Conservation (phyloP, 2,329 filamentous ascomycete genomes). For the Sporothrix pseudoabietina region DNA sequence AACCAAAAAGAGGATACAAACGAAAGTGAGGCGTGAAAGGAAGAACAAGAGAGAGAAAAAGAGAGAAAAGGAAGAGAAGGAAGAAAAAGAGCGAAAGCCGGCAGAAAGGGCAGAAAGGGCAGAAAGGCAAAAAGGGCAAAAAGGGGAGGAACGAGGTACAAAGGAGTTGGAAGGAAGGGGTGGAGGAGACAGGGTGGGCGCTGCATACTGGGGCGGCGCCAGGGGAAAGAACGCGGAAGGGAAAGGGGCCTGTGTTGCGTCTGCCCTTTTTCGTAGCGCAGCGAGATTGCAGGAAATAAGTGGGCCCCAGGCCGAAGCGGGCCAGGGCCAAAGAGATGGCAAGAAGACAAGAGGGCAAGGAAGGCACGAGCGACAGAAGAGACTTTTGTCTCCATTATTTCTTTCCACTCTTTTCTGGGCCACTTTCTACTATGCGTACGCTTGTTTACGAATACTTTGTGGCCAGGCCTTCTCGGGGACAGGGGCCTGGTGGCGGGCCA, state of each 20-base stretch:
- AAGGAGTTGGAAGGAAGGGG: conserved; percentile 6
- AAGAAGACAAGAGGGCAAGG: not conserved
- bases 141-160: conserved; percentile 5
- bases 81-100: conserved; percentile 20
- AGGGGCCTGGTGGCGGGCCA: not conserved
- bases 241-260: not conserved
- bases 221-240: not conserved
- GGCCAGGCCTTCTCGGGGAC: not conserved
- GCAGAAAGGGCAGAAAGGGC: not conserved
- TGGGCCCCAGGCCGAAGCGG: conserved; percentile 25
- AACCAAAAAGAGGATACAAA: not conserved
- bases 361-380: not conserved
- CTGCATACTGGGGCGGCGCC: not conserved
- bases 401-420: not conserved
- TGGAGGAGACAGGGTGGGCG: not conserved
- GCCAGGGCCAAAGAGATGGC: conserved; percentile 6
- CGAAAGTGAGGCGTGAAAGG: conserved; percentile 5
- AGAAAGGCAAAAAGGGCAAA: not conserved
- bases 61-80: not conserved
- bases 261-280: conserved; percentile 20
- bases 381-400: not conserved
- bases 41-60: not conserved
- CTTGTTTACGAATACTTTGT: not conserved
- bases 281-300: conserved; percentile 33
- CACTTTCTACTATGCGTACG: not conserved